Base-by-base conservation (phyloP, 805 yeast genomes). In the Lachancea fermentati region DNA sequence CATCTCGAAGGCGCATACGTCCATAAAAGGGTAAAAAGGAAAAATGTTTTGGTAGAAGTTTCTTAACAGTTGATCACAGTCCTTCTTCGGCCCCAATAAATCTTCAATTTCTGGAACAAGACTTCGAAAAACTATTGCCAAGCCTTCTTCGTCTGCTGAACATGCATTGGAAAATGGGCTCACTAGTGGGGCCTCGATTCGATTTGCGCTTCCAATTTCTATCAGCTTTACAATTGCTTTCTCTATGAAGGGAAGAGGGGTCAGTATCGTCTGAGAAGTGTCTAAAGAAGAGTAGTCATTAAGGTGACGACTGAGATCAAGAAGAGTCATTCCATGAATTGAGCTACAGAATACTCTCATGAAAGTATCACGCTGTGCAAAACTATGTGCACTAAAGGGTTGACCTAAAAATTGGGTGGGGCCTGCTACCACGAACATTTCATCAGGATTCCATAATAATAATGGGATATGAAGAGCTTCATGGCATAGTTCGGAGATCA, bases 11-110 rank as follows among this genome's bases (percentile, higher is more conserved):
- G 34, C 8, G 2, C 37, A 32, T 16, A 50, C 46, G 19, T 52
- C 54, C 30, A 54, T 41, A 19, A 49, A 39, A 12, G 58, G 57
- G 22, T 35, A 50, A 26, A 50, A 43, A 25, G 58, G 58, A 26
- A 50, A 54, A 13, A 54, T 41, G 12, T 50, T 43, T 25, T 49
- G 41, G 30, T 51, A 52, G 29, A 54, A 54, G 2, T 35, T 36
- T 18, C 28, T 46, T 13, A 54, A 14, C 26, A 26, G 12, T 15
- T 11, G 11, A 8, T 33, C 28, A 17, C 28, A 18, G 5, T 33
- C 36, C 5, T 16, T 17, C 14, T 17, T 18, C 9, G 11, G 9
- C 28, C 18, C 7, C 14, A 33, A 7, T 5, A 19, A 11, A 19
- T 11, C 14, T 11, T 33, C 36, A 13, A 33, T 12, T 18, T 19